These are phyloP conservation scores for Diaporthe citriasiana DNA, from an alignment of 2,329 filamentous ascomycete genomes.

Conservation along the genomic window DNA sequence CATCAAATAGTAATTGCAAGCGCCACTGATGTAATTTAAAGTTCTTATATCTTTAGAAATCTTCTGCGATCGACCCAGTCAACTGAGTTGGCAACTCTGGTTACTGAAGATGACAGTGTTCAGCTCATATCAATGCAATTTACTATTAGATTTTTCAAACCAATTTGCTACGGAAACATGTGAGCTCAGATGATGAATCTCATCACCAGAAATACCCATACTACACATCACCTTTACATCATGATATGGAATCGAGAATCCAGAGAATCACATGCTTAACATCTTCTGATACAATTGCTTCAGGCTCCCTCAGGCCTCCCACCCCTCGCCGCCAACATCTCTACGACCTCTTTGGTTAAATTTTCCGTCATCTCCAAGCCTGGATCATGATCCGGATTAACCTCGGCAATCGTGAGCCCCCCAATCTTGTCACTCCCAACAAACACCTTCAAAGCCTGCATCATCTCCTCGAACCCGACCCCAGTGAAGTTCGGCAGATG, in stretches of 20 bases:
- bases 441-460: constrained; percentile 10
- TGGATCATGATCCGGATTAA: constrained; percentile 15
- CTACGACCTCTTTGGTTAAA: neutral
- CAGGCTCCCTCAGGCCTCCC: neutral
- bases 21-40: neutral
- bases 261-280: neutral
- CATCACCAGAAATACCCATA: no score
- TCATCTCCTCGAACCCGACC: constrained; percentile 24
- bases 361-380: neutral
- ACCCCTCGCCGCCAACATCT: neutral
- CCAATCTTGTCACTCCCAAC: constrained; percentile 5
- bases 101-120: neutral
- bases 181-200: no score
- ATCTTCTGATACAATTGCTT: neutral
- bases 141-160: no score
- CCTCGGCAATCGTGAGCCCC: constrained; percentile 9
- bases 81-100: neutral
- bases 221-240: no score
- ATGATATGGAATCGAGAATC: constrained; percentile 46
- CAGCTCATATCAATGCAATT: no score
- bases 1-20: neutral
- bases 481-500: constrained; percentile 25
- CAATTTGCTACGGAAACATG: no score
- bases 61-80: no score
- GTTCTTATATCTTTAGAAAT: neutral